These are phyloP conservation scores for Lasiodiplodia citricola DNA, from an alignment of 2,329 filamentous ascomycete genomes.

Conservation along the genomic window DNA sequence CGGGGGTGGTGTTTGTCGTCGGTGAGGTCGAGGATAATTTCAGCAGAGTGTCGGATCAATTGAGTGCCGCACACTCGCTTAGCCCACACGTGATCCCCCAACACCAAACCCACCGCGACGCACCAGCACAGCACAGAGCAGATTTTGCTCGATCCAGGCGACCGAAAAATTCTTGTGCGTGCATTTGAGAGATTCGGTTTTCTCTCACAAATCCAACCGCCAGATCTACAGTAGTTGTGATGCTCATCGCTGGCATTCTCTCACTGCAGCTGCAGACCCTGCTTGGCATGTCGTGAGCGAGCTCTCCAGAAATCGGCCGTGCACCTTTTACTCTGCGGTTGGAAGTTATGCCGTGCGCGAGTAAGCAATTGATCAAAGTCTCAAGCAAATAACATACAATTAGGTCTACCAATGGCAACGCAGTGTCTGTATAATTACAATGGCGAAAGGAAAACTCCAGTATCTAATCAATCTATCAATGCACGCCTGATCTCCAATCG, in stretches of 20 bases:
- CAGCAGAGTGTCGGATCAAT: conserved; percentile 24
- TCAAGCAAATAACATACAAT: background rate
- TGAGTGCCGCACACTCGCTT: conserved; percentile 27
- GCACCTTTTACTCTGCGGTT: background rate
- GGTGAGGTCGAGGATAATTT: conserved; percentile 30
- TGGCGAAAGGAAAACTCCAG: background rate
- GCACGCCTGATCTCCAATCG: background rate
- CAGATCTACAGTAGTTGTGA: background rate
- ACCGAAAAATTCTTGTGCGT: background rate
- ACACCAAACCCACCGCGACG: background rate
- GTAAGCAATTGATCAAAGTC: background rate
- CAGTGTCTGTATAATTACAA: background rate
- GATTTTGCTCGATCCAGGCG: background rate
- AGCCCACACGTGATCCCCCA: conserved; percentile 21
- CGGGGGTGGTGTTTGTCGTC: conserved; percentile 25
- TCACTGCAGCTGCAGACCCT: background rate
- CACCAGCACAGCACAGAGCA: background rate
- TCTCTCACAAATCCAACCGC: background rate
- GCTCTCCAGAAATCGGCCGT: background rate
- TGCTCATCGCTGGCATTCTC: background rate
- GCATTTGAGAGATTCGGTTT: background rate
- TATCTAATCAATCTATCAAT: background rate
- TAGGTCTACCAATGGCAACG: background rate
- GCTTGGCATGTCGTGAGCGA: background rate
- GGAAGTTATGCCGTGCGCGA: background rate